Evolutionary conservation across 1,284 basidiomycete species (phyloP).

Genomic region (Puccinia horiana): DNA sequence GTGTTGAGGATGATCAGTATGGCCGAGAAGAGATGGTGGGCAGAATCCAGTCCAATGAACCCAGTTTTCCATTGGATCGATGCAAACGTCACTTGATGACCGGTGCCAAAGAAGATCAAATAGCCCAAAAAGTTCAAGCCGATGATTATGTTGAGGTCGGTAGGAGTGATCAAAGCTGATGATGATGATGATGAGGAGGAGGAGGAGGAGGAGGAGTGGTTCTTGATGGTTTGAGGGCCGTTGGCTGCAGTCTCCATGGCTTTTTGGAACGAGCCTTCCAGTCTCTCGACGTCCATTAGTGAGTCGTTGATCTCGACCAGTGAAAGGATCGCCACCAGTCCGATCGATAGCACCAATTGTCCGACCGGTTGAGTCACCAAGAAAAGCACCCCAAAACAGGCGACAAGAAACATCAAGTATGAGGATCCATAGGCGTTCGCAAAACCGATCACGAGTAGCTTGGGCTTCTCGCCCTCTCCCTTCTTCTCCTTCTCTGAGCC

Average conservation of each 20-base stretch:
- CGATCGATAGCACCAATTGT: slow-evolving; percentile 72
- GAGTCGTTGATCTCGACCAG: slow-evolving; percentile 78
- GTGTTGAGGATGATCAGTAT: slow-evolving; percentile 79
- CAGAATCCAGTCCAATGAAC: slow-evolving; percentile 72
- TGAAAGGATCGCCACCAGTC: slow-evolving; percentile 68
- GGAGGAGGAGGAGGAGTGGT: not conserved
- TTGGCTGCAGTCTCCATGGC: slow-evolving; percentile 50
- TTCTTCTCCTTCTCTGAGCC: slow-evolving; percentile 53
- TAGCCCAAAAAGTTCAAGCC: slow-evolving; percentile 75
- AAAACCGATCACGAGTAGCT: slow-evolving; percentile 77
- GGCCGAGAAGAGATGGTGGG: slow-evolving; percentile 75
- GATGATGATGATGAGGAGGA: too few relatives aligned
- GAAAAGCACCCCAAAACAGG: slow-evolving; percentile 69
- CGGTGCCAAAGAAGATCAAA: slow-evolving; percentile 80
- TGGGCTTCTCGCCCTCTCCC: slow-evolving; percentile 56
- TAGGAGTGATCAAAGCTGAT: slow-evolving; percentile 55
- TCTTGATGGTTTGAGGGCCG: slow-evolving; percentile 47
- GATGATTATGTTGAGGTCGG: slow-evolving; percentile 70
- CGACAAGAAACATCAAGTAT: slow-evolving; percentile 77
- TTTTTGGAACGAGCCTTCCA: slow-evolving; percentile 57
- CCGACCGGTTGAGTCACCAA: slow-evolving; percentile 75
- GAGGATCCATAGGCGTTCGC: slow-evolving; percentile 86
- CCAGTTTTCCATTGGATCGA: slow-evolving; percentile 95
- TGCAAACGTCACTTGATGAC: slow-evolving; percentile 85
- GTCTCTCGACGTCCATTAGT: slow-evolving; percentile 69